phyloP scores from a whole-genome alignment of 2,329 filamentous ascomycete species.

The Parastagonospora avenae region DNA sequence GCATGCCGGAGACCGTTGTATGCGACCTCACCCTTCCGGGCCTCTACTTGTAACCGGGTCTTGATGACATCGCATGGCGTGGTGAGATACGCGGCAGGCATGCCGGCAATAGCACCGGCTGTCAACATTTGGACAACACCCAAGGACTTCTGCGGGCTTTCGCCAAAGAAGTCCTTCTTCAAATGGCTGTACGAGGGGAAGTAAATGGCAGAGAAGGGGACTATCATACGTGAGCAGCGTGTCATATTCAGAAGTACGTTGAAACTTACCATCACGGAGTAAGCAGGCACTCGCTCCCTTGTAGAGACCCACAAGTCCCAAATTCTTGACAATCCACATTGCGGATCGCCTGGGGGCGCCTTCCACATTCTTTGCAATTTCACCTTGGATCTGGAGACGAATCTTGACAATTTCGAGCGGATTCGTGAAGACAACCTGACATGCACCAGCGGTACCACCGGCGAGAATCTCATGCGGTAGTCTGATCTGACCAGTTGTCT shows the following conservation, averaged over 20 bases:
- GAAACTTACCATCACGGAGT: slow-evolving; percentile 69
- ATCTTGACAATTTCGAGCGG: slow-evolving; percentile 99
- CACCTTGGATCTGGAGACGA: slow-evolving; percentile 93
- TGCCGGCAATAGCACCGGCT: slow-evolving; percentile 80
- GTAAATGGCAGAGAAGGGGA: slow-evolving; percentile 98
- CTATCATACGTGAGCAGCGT: slow-evolving; percentile 43
- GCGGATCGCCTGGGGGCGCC: slow-evolving; percentile 86
- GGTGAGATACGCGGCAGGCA: slow-evolving; percentile 76
- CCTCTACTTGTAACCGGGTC: slow-evolving; percentile 95
- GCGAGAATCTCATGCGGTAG: slow-evolving; percentile 77
- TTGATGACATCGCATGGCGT: slow-evolving; percentile 99
- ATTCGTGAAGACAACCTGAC: slow-evolving; percentile 98
- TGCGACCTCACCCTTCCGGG: slow-evolving; percentile 87
- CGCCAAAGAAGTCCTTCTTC: slow-evolving; percentile 92
- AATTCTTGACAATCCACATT: slow-evolving; percentile 96
- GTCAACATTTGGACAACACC: slow-evolving; percentile 89
- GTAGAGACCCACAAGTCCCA: slow-evolving; percentile 93
- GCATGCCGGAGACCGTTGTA: slow-evolving; percentile 90
- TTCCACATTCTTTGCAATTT: slow-evolving; percentile 86
- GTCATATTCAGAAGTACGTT: not conserved
- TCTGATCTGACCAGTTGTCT: slow-evolving; percentile 74
- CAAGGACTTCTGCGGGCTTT: slow-evolving; percentile 83
- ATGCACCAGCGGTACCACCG: slow-evolving; percentile 87
- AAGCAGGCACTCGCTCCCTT: slow-evolving; percentile 95
- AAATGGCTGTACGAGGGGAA: slow-evolving; percentile 96